Evolutionary conservation across 2,329 filamentous ascomycete species (phyloP).

Genomic region (Huntiella savannae): DNA sequence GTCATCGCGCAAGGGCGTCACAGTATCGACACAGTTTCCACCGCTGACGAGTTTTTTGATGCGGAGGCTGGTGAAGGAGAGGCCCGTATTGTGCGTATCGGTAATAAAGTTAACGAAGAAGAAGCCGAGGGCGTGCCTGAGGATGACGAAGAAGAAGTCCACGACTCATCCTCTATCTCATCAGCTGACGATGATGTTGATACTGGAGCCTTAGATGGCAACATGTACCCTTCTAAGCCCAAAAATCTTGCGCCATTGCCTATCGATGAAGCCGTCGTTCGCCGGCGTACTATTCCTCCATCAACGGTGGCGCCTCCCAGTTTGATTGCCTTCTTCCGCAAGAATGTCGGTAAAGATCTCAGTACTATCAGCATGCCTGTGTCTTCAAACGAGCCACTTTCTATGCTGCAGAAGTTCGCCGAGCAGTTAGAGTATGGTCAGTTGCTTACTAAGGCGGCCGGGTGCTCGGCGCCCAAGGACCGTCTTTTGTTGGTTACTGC

Average conservation of each 20-base stretch:
- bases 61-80: slow-evolving; percentile 47
- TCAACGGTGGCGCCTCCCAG: slow-evolving; percentile 70
- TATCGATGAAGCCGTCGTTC: slow-evolving; percentile 40
- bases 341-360: slow-evolving; percentile 95
- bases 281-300: slow-evolving; percentile 51
- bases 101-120: slow-evolving; percentile 41
- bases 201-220: slow-evolving; percentile 39
- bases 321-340: slow-evolving; percentile 81
- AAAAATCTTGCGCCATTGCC: slow-evolving; percentile 65
- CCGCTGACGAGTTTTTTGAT: slow-evolving; percentile 85
- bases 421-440: slow-evolving; percentile 84
- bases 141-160: slow-evolving; percentile 29
- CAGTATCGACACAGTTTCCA: slow-evolving; percentile 64
- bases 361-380: slow-evolving; percentile 97
- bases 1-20: slow-evolving; percentile 23
- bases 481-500: slow-evolving; percentile 71
- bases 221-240: slow-evolving; percentile 55
- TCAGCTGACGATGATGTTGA: slow-evolving; percentile 41
- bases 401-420: slow-evolving; percentile 68
- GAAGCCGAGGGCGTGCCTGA: slow-evolving; percentile 33
- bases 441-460: slow-evolving; percentile 57
- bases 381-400: slow-evolving; percentile 83
- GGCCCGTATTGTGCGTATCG: slow-evolving; percentile 56
- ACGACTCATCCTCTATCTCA: slow-evolving; percentile 38
- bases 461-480: slow-evolving; percentile 40